Evolutionary conservation across 306 rosid species (phyloP), one percentile per base, ranked within the genome.

Genomic region (Oxytropis ochrocephala): DNA sequence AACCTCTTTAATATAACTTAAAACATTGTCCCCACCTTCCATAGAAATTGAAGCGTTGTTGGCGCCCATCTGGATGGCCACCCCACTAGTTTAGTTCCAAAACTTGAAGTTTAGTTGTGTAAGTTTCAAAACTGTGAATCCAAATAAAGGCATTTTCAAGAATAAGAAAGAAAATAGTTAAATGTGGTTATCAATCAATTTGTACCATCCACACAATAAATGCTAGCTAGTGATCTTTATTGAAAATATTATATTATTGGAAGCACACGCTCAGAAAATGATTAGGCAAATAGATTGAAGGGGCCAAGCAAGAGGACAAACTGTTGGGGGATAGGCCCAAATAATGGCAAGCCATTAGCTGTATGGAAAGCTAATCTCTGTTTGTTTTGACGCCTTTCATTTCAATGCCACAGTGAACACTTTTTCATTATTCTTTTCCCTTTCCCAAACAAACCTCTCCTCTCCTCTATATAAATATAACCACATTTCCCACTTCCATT

Each of bases 331-430:
- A n/a, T 85, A 88, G 96, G 97, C 65, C 91, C 91, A 66, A 48
- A 69, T 44, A 76, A 79, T 56, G 72, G 89, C 79, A 80, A 51
- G 77, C 76, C 64, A 79, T 89, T 81, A 89, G 98, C 98, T 92
- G 98, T 74, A 84, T 70, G 17, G 92, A 86, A 84, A 87, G 92
- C 85, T 78, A 73, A 60, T 81, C 29, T 24, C 3, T 24, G 41
- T 62, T 8, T 21, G 16, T 56, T 66, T 70, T 77, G 77, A 47
- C 53, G 60, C 69, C 77, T 81, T 78, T 74, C 74, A 56, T 63
- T 70, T 68, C 52, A 73, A 51, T 79, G 67, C 53, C 27, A 48
- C 76, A 62, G 11, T 73, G 5, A 64, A n/a, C 9, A 35, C 0
- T 19, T 72, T 72, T 65, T 62, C 11, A 60, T 36, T 16, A 7